Conservation (phyloP, 192 early-diverging fungal species). For the Entomortierella lignicola region DNA sequence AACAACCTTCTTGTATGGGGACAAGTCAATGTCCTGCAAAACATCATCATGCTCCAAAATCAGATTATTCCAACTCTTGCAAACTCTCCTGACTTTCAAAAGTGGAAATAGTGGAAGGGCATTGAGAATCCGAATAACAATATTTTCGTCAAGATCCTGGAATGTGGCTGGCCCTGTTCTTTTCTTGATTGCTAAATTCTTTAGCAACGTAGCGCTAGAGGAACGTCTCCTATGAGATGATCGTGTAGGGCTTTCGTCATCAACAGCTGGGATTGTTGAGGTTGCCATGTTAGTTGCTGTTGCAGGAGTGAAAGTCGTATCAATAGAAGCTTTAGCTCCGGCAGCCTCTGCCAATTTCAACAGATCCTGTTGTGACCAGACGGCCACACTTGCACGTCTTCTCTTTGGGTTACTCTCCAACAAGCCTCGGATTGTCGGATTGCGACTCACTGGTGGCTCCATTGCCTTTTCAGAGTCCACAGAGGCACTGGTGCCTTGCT, state of each 20-base stretch:
- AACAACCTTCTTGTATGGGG: conserved; percentile 68
- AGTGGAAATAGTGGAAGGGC: conserved; percentile 59
- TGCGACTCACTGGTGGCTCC: conserved; percentile 53
- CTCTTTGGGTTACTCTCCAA: conserved; percentile 47
- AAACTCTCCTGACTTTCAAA: conserved; percentile 57
- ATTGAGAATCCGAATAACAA: conserved; percentile 57
- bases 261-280: neutral
- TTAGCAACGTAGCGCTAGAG: neutral
- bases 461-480: conserved; percentile 25
- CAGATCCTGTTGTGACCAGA: conserved; percentile 80
- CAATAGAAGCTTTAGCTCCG: conserved; percentile 15
- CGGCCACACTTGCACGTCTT: conserved; percentile 78
- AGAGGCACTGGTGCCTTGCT: conserved; percentile 1
- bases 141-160: conserved; percentile 42
- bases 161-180: conserved; percentile 25
- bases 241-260: neutral
- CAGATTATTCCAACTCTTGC: conserved; percentile 56
- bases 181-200: conserved; percentile 4
- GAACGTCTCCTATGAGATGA: neutral
- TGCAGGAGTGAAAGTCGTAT: conserved; percentile 1
- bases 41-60: conserved; percentile 59
- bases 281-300: conserved; percentile 16
- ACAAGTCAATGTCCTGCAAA: conserved; percentile 65
- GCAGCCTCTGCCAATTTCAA: conserved; percentile 70
- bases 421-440: conserved; percentile 45